Base-by-base conservation (phyloP, 2,329 filamentous ascomycete species). In the Alternaria sp. region DNA sequence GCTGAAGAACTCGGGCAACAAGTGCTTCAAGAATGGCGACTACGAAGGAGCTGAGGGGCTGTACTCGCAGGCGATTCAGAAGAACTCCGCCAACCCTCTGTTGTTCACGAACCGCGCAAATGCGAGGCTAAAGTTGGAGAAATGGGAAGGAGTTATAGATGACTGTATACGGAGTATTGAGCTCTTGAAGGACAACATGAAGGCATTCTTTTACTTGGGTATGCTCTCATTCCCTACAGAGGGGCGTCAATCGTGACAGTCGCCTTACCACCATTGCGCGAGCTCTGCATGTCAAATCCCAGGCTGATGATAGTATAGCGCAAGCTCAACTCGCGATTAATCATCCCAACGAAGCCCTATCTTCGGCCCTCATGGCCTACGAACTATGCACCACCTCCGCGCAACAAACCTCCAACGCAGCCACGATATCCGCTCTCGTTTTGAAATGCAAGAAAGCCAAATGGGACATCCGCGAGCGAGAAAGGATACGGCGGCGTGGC, bases 31-130 rank as follows among this genome's bases (percentile, higher is more conserved):
- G 65, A 80, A 83, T 9, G 87, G 87, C 65, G 88, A 94, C 70
- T 94, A 86, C 74, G 78, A 81, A 6, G 84, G 82, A 23, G 92
- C 92, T 40, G 91, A 93, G 66, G 84, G 84, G 19, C 81, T 89
- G 61, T 95, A 95, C 79, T 90, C 90, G 5, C 87, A 91, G 79
- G 92, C 92, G 83, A 93, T 97, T 71, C 88, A 91, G 72, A 88
- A 89, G 76, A 92, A 97, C 80, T 86, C 91, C 5, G 86, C 84
- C 59, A 96, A 97, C 76, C 88, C 91, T 2, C 85, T 91, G 28
- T 86, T 97, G 54, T 97, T 93, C 81, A 95, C 93, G 43, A 98
- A 97, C 81, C 92, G 94, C 57, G 92, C 93, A 55, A 91, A 97
- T 81, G 89, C 91, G 4, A 88, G 93, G 44, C 84, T 96, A 62